Conservation (phyloP, 2,329 filamentous ascomycete genomes). For the Fusarium sp. region DNA sequence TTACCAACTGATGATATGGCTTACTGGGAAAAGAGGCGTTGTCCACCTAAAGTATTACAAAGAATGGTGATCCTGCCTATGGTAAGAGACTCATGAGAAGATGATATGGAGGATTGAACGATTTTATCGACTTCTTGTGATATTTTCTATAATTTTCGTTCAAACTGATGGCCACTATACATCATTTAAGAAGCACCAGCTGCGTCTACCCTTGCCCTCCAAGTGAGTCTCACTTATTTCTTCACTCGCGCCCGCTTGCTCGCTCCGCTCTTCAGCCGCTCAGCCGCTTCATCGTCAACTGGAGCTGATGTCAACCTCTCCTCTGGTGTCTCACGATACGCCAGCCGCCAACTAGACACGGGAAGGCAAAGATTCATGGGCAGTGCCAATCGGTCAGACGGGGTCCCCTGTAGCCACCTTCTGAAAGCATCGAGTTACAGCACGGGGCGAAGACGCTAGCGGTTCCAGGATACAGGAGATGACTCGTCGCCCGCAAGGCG, state of each 20-base stretch:
- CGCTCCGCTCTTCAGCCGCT: neutral
- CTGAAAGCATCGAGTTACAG: conserved; percentile 37
- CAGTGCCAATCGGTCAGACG: conserved; percentile 14
- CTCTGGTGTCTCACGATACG: neutral
- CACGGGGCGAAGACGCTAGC: conserved; percentile 1
- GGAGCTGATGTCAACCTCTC: neutral
- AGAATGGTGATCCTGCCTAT: neutral
- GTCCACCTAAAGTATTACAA: neutral
- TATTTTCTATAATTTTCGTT: neutral
- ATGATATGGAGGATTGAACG: neutral
- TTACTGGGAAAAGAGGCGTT: neutral
- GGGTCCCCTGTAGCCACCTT: conserved; percentile 27
- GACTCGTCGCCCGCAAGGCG: conserved; percentile 2
- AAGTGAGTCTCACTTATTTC: neutral
- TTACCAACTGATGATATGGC: neutral
- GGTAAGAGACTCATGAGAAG: neutral
- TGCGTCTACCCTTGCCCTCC: neutral
- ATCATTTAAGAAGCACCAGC: neutral
- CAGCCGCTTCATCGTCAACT: neutral
- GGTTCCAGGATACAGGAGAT: conserved; percentile 13
- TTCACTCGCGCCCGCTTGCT: neutral
- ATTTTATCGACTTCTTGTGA: neutral
- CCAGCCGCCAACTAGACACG: neutral
- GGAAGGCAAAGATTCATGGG: conserved; percentile 7
- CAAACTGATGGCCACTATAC: neutral